Evolutionary conservation across 192 early-diverging fungal species (phyloP), one percentile per base, ranked within the genome.

Genomic region (Coemansia sp.): DNA sequence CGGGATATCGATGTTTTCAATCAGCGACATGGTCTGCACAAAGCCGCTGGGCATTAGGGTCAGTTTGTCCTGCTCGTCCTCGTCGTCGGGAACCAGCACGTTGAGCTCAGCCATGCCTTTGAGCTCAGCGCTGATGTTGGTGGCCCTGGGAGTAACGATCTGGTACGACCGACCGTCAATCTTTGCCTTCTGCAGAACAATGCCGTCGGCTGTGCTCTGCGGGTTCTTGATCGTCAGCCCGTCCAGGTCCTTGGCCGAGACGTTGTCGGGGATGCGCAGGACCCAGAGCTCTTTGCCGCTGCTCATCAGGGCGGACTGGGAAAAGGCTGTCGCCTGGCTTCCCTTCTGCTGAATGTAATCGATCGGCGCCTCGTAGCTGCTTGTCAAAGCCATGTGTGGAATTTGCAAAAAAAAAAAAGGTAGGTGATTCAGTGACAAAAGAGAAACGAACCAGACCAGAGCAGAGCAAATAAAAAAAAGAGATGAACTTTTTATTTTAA

Each of bases 281-380:
- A 82, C 64, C 80, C 80, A 82, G 7, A 82, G 70, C 31, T 82
- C 80, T 32, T 76, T 76, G 62, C 22, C 22, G 22, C 45, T 65
- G 42, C 61, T 62, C 42, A 45, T 45, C 22, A 76, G n/a, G 1
- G 71, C 50, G 5, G 61, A 50, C 25, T 60, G 50, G 25, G 48
- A 56, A 25, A 76, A 73, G 14, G 4, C 42, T 11, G 45, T 16
- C 20, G 71, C 71, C 0, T 33, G 16, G 2, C 36, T 38, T 36
- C 80, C 74, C 34, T 40, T 22, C 30, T 65, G 70, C 28, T 34
- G 30, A 29, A 62, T 20, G 65, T 73, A 82, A 48, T 69, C 74
- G 7, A 25, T n/a, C 12, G 80, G 80, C 57, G 80, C 70, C 25
- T 61, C 61, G 73, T 76, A 76, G 16, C 31, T 63, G 16, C 45